Evolutionary conservation across 495 filamentous ascomycete species (phyloP), one percentile per base, ranked within the genome.

Genomic region (Penicillium riverlandense): DNA sequence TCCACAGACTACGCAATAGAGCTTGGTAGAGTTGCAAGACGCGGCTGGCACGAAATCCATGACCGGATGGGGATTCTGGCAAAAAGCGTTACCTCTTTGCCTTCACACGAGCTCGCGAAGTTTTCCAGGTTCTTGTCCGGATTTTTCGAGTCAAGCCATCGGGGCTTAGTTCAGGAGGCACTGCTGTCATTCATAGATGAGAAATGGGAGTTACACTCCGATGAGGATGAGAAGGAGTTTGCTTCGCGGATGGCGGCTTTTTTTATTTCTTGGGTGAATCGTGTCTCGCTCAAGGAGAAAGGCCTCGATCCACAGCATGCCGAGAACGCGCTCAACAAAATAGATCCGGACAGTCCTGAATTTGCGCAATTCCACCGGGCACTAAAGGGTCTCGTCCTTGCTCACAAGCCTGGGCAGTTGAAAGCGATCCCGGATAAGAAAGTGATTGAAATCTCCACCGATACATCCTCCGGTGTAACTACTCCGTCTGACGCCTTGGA

Each of bases 281-380:
- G 22, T 22, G 22, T 22, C 32, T 34, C 32, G 9, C 32, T 61
- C 59, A 22, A 22, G 22, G 22, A 22, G 22, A 22, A 22, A 22
- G 22, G 22, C 22, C 22, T 22, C 22, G 22, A 22, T 22, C 22
- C 22, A 4, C 22, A 22, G 22, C 22, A 22, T 22, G 22, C 22
- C 4, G 22, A 22, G 22, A 22, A 22, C 22, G 22, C 22, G 4
- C 4, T 22, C 2, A 22, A 2, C 3, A 6, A 22, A 22, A 22
- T 22, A 2, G 22, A 22, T 22, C 22, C 22, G 22, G 22, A 22
- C 4, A 22, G 22, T 4, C 22, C 22, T 22, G 22, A 22, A 22
- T 22, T 22, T 22, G 22, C 22, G 22, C 22, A 22, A 4, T 22
- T 22, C 4, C 22, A 22, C 4, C 22, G 2, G 2, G 4, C 22